Evolutionary conservation across 1,139 yeast genomes (phyloP).

Genomic region (Kodamaea sp.): DNA sequence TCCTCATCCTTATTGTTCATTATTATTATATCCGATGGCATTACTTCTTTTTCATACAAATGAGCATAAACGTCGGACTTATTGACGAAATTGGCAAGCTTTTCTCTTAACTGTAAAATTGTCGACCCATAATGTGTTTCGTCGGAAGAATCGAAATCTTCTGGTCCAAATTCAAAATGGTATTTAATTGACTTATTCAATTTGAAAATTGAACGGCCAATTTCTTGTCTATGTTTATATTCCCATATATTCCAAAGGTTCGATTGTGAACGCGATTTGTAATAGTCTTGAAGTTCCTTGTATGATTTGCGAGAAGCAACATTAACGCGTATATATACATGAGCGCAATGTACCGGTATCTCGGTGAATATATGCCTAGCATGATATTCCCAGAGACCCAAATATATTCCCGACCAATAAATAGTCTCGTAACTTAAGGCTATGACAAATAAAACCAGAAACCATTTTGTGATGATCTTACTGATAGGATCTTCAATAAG

Average conservation of each 20-base stretch:
- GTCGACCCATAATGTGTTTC: constrained; percentile 72
- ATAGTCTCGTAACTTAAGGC: constrained; percentile 42
- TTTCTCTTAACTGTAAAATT: constrained; percentile 55
- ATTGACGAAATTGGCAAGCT: constrained; percentile 49
- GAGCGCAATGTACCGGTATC: constrained; percentile 76
- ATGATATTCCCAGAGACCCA: constrained; percentile 55
- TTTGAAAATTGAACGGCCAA: constrained; percentile 21
- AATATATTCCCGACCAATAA: constrained; percentile 47
- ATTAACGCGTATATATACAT: constrained; percentile 55
- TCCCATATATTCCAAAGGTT: constrained; percentile 13
- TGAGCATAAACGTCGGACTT: constrained; percentile 31
- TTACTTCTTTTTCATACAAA: constrained; percentile 24
- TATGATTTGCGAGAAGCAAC: constrained; percentile 18
- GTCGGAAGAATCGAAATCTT: constrained; percentile 57
- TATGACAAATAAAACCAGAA: constrained; percentile 32
- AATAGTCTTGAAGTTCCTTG: constrained; percentile 22
- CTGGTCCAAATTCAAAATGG: constrained; percentile 77
- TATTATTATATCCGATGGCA: constrained; percentile 5
- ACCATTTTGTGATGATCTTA: constrained; percentile 39
- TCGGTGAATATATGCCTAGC: constrained; percentile 66
- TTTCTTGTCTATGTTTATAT: constrained; percentile 12
- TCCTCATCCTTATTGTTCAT: constrained; percentile 17
- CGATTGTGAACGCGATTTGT: constrained; percentile 17
- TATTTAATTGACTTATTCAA: constrained; percentile 33
- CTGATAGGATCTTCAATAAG: constrained; percentile 30